These are phyloP conservation scores for Claviceps digitariae DNA, from an alignment of 2,329 filamentous ascomycete species.

Conservation along the genomic window DNA sequence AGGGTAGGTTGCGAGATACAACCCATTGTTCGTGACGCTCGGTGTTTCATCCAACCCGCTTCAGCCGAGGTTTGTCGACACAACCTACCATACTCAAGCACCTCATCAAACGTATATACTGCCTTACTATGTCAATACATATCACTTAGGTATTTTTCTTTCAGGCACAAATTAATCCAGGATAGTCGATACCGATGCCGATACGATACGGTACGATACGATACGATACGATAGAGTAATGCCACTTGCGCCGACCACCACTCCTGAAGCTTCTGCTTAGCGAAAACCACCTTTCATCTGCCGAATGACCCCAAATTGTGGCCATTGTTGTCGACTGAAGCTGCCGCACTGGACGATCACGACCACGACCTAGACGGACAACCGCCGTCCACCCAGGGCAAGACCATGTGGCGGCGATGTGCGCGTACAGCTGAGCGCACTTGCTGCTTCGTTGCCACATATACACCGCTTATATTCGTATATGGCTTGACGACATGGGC, in stretches of 20 bases:
- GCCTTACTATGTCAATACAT: no score
- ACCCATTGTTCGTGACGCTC: not conserved
- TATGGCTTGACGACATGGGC: constrained; percentile 90
- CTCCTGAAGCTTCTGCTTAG: not conserved
- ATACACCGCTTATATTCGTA: constrained; percentile 80
- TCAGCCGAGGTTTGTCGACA: no score
- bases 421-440: constrained; percentile 63
- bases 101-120: no score
- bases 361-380: constrained; percentile 6
- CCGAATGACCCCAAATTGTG: not conserved
- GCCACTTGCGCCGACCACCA: not conserved
- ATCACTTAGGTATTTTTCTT: no score
- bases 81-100: no score
- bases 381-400: constrained; percentile 6
- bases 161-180: not conserved
- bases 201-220: not conserved
- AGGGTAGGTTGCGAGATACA: not conserved
- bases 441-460: constrained; percentile 67
- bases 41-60: no score
- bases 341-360: constrained; percentile 8
- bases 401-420: constrained; percentile 44
- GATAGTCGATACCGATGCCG: not conserved
- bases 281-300: not conserved
- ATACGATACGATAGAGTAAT: not conserved
- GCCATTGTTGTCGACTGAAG: not conserved